Evolutionary conservation across 495 filamentous ascomycete genomes (phyloP), one percentile per base, ranked within the genome.

Genomic region (Achaetomiella virescens): DNA sequence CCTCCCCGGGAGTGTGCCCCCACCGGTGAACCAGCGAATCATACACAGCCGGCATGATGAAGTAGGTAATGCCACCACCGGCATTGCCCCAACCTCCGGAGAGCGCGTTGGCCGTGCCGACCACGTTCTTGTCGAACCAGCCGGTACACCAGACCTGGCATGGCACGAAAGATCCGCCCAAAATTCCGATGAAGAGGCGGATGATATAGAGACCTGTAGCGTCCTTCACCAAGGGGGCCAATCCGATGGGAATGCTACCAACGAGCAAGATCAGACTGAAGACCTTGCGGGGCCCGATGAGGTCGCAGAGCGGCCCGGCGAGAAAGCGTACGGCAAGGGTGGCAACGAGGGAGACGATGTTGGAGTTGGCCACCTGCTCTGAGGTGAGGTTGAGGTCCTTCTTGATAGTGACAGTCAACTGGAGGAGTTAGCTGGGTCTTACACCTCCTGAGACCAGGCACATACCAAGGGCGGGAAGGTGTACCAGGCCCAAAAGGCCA

Each of bases 131-230:
- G 74, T 97, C 92, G 63, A 93, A 96, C 76, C 92, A 97, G 2
- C 87, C 91, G 0, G 92, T 96, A 27, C 86, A 88, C 91, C 92
- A 97, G 8, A 97, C 92, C 61, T 96, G 92, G 69, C 92, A 97
- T 2, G 92, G 92, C 3, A 97, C 91, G 59, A 97, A 97, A 6
- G 81, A 81, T 0, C 87, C 92, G 29, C 92, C 92, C 1, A 97
- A 79, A 52, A 97, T 95, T 35, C 92, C 92, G 51, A 97, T 80
- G 72, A 97, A 97, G 75, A 97, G 96, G 31, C 92, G 84, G 49
- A 91, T 75, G 14, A 85, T 78, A 49, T 91, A 82, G 22, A 97
- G 78, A 0, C 91, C 88, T 1, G 75, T 70, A 0, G 85, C 83
- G 48, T 76, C 82, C 40, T 79, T 82, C 35, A 95, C 82, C 1